These are phyloP conservation scores for Aspergillus transmontanensis DNA, from an alignment of 2,329 filamentous ascomycete genomes.

Conservation along the genomic window DNA sequence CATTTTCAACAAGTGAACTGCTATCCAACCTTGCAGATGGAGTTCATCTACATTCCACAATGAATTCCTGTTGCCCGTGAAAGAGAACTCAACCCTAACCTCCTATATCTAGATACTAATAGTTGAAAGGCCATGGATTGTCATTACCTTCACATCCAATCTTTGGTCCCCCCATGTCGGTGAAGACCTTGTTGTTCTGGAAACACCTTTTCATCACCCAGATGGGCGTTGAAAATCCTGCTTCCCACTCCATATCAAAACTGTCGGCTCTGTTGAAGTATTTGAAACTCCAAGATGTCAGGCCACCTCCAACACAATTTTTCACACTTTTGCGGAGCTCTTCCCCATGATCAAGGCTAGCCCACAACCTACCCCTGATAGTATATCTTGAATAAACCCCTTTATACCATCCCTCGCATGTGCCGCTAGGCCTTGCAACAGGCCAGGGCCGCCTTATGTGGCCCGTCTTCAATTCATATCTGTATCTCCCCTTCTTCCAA, in stretches of 20 bases:
- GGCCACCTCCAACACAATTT: neutral
- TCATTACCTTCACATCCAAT: slow-evolving; percentile 7
- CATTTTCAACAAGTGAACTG: neutral
- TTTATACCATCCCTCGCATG: neutral
- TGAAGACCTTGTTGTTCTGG: slow-evolving; percentile 8
- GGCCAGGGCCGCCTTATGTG: slow-evolving; percentile 9
- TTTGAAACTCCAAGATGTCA: neutral
- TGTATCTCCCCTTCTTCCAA: slow-evolving; percentile 6
- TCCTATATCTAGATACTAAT: neutral
- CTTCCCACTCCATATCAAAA: slow-evolving; percentile 13
- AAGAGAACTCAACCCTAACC: neutral
- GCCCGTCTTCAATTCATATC: slow-evolving; percentile 3
- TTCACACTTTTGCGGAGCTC: neutral
- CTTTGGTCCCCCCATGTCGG: neutral
- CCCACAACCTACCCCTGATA: neutral
- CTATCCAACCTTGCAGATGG: neutral
- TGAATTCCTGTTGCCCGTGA: neutral
- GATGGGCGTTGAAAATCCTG: slow-evolving; percentile 7
- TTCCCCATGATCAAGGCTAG: neutral
- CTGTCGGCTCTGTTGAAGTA: slow-evolving; percentile 7
- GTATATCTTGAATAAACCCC: neutral
- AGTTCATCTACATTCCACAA: neutral
- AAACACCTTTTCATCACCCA: slow-evolving; percentile 4
- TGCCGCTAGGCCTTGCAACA: neutral
- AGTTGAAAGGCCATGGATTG: neutral